phyloP scores from a whole-genome alignment of 2,329 filamentous ascomycete genomes.

The Magnaporthiopsis incrustans region DNA sequence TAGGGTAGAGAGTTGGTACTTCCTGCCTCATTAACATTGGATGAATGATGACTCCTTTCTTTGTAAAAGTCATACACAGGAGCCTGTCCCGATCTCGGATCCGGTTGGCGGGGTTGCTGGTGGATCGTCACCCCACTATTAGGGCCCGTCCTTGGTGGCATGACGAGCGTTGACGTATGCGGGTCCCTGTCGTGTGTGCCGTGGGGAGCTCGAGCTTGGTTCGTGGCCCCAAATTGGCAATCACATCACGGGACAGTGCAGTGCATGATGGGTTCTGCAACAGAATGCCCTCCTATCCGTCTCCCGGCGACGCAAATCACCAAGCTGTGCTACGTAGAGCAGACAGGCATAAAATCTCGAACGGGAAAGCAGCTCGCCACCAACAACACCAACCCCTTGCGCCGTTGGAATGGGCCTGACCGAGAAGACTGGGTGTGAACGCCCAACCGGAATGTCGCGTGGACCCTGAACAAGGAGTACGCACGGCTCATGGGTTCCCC shows the following conservation, averaged over 20 bases:
- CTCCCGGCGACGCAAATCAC: not conserved
- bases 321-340: not conserved
- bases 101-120: not conserved
- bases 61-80: not conserved
- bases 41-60: not conserved
- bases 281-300: not conserved
- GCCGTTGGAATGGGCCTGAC: too few species aligned
- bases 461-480: too few species aligned
- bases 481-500: not conserved
- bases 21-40: not conserved
- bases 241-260: too few species aligned
- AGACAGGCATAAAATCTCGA: too few species aligned
- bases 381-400: too few species aligned
- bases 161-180: not conserved
- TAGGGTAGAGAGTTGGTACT: not conserved
- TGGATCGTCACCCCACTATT: not conserved
- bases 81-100: not conserved
- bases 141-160: not conserved
- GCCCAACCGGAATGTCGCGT: not conserved
- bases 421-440: too few species aligned
- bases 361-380: too few species aligned
- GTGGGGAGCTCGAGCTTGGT: too few species aligned
- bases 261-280: too few species aligned
- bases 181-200: not conserved
- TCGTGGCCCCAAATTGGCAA: too few species aligned